phyloP scores from a whole-genome alignment of 148 eudicot genomes.

The Drosera capensis region DNA sequence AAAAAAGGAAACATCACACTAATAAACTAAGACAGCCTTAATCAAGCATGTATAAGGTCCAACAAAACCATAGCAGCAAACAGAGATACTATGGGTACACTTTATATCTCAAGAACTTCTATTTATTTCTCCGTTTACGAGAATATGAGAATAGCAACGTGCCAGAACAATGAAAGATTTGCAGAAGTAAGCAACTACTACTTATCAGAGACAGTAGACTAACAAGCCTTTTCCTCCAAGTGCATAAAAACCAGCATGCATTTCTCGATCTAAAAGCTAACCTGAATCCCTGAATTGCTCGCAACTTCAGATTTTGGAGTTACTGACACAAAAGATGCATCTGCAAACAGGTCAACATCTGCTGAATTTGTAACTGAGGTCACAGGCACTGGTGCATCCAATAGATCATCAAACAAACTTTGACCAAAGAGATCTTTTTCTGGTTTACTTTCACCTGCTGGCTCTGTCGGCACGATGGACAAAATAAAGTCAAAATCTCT shows the following conservation, averaged over 20 bases:
- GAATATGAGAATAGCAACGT: background rate
- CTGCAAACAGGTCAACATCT: conserved; percentile 89
- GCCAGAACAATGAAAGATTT: background rate
- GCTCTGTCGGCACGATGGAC: conserved; percentile 23
- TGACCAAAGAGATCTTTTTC: conserved; percentile 80
- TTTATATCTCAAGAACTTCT: too few species aligned
- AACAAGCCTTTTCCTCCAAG: background rate
- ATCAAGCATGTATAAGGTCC: too few species aligned
- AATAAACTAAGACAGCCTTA: too few species aligned
- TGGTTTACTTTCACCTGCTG: conserved; percentile 40
- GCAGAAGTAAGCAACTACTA: background rate
- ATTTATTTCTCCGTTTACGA: too few species aligned
- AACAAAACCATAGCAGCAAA: too few species aligned
- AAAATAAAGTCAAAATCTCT: background rate
- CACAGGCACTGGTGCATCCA: conserved; percentile 47
- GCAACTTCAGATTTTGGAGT: conserved; percentile 29
- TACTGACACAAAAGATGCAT: conserved; percentile 90
- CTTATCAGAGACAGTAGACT: background rate
- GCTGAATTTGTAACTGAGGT: conserved; percentile 35
- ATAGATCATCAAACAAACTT: conserved; percentile 51
- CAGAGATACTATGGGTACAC: background rate
- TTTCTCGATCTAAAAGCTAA: conserved; percentile 8
- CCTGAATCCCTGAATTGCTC: conserved; percentile 40
- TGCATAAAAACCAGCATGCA: background rate
- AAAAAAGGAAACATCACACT: too few species aligned